Conservation (phyloP, 2,329 filamentous ascomycete genomes). For the Penicillium sp. region DNA sequence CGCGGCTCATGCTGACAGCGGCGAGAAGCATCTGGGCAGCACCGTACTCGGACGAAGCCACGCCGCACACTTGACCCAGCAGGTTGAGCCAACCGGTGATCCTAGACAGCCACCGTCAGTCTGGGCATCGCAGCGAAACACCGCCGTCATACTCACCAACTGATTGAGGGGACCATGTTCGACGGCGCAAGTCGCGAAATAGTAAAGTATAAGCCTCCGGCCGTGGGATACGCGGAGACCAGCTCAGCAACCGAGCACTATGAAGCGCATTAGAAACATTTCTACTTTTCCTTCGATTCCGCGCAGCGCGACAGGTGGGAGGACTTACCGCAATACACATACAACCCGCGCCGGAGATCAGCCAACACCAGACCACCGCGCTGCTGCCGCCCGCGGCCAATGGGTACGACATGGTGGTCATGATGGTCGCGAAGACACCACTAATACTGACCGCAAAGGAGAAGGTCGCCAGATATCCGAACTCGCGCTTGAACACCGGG, state of each 20-base stretch:
- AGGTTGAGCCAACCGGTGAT: slow-evolving; percentile 52
- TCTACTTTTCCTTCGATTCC: too few relatives aligned
- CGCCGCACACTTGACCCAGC: slow-evolving; percentile 54
- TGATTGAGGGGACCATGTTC: slow-evolving; percentile 49
- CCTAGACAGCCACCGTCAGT: slow-evolving; percentile 1
- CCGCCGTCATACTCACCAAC: too few relatives aligned
- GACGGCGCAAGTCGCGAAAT: slow-evolving; percentile 54
- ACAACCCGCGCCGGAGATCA: slow-evolving; percentile 56
- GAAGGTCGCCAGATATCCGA: slow-evolving; percentile 58
- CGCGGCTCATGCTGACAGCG: slow-evolving; percentile 52
- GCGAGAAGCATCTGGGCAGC: slow-evolving; percentile 57
- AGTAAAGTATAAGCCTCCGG: slow-evolving; percentile 56
- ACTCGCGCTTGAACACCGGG: slow-evolving; percentile 58
- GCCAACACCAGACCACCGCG: slow-evolving; percentile 58
- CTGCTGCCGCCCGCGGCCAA: slow-evolving; percentile 54
- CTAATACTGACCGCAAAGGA: slow-evolving; percentile 60
- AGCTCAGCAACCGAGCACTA: slow-evolving; percentile 54
- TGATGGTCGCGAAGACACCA: slow-evolving; percentile 55
- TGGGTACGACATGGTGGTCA: slow-evolving; percentile 56
- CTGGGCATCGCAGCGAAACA: too few relatives aligned
- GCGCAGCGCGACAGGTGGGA: too few relatives aligned
- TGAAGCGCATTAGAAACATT: background rate
- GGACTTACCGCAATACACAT: slow-evolving; percentile 52
- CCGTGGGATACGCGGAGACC: slow-evolving; percentile 58
- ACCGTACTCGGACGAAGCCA: slow-evolving; percentile 58